Base-by-base conservation (phyloP, 805 yeast genomes). In the Huiozyma naganishii region DNA sequence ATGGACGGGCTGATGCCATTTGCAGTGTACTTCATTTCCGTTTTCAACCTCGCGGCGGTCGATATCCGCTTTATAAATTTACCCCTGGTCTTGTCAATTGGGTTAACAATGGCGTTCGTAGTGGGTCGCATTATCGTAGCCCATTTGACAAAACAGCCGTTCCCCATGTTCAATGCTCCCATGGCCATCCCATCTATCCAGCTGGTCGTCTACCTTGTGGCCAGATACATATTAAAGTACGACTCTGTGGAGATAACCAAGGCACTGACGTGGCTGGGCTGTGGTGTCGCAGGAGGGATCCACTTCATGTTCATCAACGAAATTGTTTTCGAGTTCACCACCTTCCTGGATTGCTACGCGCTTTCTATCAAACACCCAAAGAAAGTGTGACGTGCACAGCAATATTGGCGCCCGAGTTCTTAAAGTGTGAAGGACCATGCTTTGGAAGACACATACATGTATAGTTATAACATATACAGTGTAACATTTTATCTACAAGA, bases 101-200 rank as follows among this genome's bases (percentile, higher is more conserved):
- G 95, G 3, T 70, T 83, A 43, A 74, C 83, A 0, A 65, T 82
- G 52, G 96, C 97, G 0, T 83, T 86, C 56, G 71, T 77, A 3
- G 97, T 90, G 13, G 97, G 97, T 5, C 76, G 94, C 57, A 86
- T 89, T 50, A 89, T 89, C 55, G 70, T 83, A 44, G 90, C 85
- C 1, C 97, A 89, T 62, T 76, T 90, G 52, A 86, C 97, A 0
- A 66, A 73, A 42, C 95, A 85, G 62, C 65, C 69, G 11, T 88
- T 83, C 70, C 97, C 97, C 43, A 65, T 70, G 59, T 52, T 75
- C 48, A 84, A 87, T 43, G 70, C 83, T 27, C 87, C 95, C 42
- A 77, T 79, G 71, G 70, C 76, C 32, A 69, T 86, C 45, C 84
- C 96, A 53, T 6, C 69, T 27, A 50, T 66, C 12, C 79, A 87